Evolutionary conservation across 73 alveolate genomes (phyloP).

Genomic region (Breviolum minutum): DNA sequence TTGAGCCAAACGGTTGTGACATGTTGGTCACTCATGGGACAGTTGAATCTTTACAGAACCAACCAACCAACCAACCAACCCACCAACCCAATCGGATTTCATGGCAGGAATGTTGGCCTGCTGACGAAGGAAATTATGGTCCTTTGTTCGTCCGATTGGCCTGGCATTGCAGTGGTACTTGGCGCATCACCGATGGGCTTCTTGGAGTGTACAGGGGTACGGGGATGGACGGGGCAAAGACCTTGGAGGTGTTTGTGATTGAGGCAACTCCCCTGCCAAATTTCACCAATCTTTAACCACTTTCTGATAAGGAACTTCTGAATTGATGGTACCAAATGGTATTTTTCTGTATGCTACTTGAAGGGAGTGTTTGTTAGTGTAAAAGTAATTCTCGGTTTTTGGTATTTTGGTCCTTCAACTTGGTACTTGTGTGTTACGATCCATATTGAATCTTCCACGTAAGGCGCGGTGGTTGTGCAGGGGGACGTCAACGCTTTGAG

Average conservation of each 20-base stretch:
- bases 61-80: no score
- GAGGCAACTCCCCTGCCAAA: no score
- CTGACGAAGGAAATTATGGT: slow-evolving; percentile 77
- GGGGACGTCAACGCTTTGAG: slow-evolving; percentile 94
- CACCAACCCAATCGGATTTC: no score
- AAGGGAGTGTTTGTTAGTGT: no score
- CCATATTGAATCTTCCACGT: neutral
- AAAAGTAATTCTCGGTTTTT: neutral
- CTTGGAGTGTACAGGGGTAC: neutral
- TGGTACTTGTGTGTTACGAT: neutral
- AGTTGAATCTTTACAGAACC: no score
- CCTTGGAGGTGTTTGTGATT: neutral
- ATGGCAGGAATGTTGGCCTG: slow-evolving; percentile 94
- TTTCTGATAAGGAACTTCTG: no score
- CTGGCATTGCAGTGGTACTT: slow-evolving; percentile 93
- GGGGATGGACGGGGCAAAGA: no score
- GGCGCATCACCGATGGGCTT: slow-evolving; percentile 74
- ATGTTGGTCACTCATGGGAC: no score
- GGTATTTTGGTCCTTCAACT: neutral
- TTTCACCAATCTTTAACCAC: no score
- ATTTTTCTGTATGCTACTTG: neutral
- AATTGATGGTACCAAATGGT: neutral
- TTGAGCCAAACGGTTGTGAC: no score
- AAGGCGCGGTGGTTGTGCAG: slow-evolving; percentile 92
- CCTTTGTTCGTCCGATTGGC: slow-evolving; percentile 85